Percentiles rank a stretch among this genome's conserved stretches.
phyloP scores from a whole-genome alignment of 306 rosid genomes.

The Casuarina equisetifolia region DNA sequence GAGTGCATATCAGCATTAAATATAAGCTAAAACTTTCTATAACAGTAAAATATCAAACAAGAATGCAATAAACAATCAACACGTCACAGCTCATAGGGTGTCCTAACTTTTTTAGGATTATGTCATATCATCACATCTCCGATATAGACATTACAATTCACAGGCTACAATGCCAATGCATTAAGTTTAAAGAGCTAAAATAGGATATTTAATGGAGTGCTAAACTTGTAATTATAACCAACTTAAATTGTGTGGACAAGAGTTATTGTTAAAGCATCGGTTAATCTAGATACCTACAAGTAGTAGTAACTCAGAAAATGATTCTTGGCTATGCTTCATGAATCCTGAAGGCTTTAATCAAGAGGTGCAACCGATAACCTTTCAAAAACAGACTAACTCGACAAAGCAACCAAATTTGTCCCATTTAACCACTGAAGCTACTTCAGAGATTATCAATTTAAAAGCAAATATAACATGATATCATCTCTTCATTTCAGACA shows the following conservation, averaged over 20 bases:
- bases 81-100: not conserved
- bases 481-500: not conserved
- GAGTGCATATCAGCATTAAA: constrained; percentile 23
- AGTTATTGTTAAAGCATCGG: not conserved
- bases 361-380: not conserved
- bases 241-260: not conserved
- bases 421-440: not conserved
- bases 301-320: not conserved
- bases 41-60: not conserved
- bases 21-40: not conserved
- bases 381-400: not conserved
- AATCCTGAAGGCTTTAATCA: not conserved
- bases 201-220: not conserved
- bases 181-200: not conserved
- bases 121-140: not conserved
- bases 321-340: not conserved
- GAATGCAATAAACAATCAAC: not conserved
- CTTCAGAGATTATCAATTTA: not conserved
- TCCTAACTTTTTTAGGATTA: not conserved
- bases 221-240: not conserved
- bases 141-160: not conserved
- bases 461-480: not conserved
- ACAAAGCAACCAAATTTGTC: not conserved
- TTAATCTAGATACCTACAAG: not conserved
- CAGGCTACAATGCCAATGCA: not conserved